These are phyloP conservation scores for Diaporthe ilicicola DNA, from an alignment of 2,329 filamentous ascomycete species.

Conservation along the genomic window DNA sequence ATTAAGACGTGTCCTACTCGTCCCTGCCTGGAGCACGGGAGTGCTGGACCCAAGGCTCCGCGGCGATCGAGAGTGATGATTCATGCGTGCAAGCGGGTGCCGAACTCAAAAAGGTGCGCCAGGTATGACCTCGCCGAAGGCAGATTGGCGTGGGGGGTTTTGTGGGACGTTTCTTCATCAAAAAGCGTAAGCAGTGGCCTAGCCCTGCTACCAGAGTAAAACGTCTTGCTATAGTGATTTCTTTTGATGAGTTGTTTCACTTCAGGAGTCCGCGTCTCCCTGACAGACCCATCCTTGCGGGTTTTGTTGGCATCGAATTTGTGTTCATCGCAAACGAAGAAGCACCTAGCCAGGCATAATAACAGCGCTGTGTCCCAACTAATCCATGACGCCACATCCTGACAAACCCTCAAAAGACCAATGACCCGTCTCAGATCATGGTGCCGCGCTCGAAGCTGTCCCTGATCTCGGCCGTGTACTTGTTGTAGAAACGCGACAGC, in stretches of 20 bases:
- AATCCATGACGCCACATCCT: background rate
- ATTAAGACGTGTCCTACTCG: background rate
- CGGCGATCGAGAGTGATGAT: background rate
- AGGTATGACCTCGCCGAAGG: background rate
- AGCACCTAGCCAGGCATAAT: background rate
- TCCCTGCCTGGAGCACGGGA: background rate
- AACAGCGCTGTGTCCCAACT: conserved; percentile 2
- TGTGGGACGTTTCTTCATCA: too few relatives aligned
- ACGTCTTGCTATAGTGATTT: background rate
- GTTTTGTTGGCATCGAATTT: background rate
- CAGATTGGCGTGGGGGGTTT: background rate
- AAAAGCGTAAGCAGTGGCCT: background rate
- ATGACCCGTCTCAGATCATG: conserved; percentile 74
- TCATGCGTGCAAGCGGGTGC: background rate
- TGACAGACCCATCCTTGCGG: background rate
- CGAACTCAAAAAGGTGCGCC: background rate
- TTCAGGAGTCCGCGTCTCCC: background rate
- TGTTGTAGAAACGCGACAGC: conserved; percentile 94
- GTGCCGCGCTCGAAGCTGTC: conserved; percentile 98
- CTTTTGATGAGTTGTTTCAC: background rate
- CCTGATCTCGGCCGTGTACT: conserved; percentile 96
- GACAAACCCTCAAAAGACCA: background rate
- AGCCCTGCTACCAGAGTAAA: background rate
- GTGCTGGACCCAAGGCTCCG: background rate
- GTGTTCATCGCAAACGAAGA: background rate